Base-by-base conservation (phyloP, 441 rosid genomes). In the Rhodomyrtus psidioides region DNA sequence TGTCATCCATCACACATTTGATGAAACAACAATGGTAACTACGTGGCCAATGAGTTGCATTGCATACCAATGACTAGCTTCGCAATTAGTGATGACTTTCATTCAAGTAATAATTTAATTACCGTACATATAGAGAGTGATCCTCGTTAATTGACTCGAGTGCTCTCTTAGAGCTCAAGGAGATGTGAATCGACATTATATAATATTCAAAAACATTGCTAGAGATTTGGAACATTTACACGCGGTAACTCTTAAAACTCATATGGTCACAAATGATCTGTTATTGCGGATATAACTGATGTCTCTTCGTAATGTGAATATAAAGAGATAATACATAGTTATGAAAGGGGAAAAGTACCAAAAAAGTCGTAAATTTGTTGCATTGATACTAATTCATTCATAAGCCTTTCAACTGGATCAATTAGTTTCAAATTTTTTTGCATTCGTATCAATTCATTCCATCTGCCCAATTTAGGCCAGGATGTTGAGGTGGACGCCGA, bases 401-500 rank as follows among this genome's bases (percentile, higher is more conserved):
- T 46, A 46, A 9, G 9, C 12, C 49, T 46, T 8, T 46, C 49
- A 46, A 9, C 3, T 9, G 49, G 12, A 46, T 9, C 44, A 46
- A 46, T 46, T 46, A 10, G 51, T 46, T 1, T 4, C 10, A 46
- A 46, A 2, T 0, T 46, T 9, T 46, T 46, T 46, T 46, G 13
- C 0, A 9, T 46, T 46, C 1, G 4, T 46, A 46, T 46, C 53
- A 12, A 12, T 49, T 49, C 10, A 49, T 4, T 49, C 53, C 14
- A 49, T 49, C 14, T 4, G 4, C 1, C 53, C 53, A 49, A 49
- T 2, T 49, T 49, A 49, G 4, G 53, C 53, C 1, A 44, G 12
- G 12, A 49, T 1, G 4, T 4, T 10, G 4, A 49, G 10, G 4
- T 49, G 13, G 4, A 49, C 14, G 0, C 4, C 4, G 9, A 3